Evolutionary conservation across 2,329 filamentous ascomycete genomes (phyloP).

Genomic region (Verticillium zaregamsianum): DNA sequence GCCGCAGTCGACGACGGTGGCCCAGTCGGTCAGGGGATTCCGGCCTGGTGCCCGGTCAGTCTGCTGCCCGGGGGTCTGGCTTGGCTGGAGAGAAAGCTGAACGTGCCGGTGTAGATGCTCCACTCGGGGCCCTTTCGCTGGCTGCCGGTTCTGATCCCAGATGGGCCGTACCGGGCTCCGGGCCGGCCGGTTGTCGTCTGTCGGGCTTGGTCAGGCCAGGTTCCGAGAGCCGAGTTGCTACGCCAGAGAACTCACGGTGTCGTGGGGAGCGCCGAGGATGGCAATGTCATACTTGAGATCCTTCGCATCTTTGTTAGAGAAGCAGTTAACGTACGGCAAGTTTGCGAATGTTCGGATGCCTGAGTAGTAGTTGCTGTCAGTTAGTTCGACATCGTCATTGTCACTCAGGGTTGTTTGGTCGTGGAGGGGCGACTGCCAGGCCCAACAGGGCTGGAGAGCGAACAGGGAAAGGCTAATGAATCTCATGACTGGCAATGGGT

Average conservation of each 20-base stretch:
- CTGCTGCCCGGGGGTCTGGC: not conserved
- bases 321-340: slow-evolving; percentile 19
- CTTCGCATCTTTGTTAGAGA: slow-evolving; percentile 9
- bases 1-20: slow-evolving; percentile 66
- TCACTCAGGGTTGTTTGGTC: not conserved
- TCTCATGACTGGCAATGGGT: not conserved
- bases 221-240: not conserved
- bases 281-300: slow-evolving; percentile 20
- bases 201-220: not conserved
- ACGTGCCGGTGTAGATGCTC: slow-evolving; percentile 20
- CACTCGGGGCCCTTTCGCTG: slow-evolving; percentile 16
- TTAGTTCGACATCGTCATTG: slow-evolving; percentile 10
- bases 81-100: slow-evolving; percentile 3
- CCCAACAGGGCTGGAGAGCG: not conserved
- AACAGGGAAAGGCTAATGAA: not conserved
- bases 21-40: slow-evolving; percentile 13
- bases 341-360: slow-evolving; percentile 19
- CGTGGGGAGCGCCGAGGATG: slow-evolving; percentile 22
- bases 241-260: slow-evolving; percentile 16
- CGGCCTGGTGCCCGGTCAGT: not conserved
- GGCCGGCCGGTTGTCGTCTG: slow-evolving; percentile 20
- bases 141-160: slow-evolving; percentile 20
- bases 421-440: not conserved
- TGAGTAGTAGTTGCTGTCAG: slow-evolving; percentile 9
- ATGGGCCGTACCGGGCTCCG: slow-evolving; percentile 22